These are phyloP conservation scores for Cordyceps cateniannulata DNA, from an alignment of 2,329 filamentous ascomycete genomes.

Conservation along the genomic window DNA sequence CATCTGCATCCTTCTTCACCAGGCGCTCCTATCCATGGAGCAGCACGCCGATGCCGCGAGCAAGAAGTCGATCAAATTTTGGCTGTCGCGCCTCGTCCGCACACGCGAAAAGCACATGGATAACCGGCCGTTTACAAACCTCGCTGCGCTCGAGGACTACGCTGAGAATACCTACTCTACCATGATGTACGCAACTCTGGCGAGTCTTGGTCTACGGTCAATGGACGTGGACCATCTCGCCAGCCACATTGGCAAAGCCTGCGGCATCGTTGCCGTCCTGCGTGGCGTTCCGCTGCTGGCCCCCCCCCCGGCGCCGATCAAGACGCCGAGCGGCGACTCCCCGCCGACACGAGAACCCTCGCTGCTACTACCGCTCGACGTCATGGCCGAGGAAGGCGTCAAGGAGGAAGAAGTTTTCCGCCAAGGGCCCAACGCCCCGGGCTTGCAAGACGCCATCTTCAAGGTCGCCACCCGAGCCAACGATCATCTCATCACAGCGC, in stretches of 20 bases:
- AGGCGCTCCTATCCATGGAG: conserved; percentile 59
- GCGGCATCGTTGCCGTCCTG: conserved; percentile 80
- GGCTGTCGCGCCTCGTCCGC: conserved; percentile 70
- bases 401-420: conserved; percentile 87
- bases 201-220: conserved; percentile 70
- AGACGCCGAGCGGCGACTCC: conserved; percentile 34
- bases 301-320: conserved; percentile 51
- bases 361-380: conserved; percentile 76
- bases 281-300: conserved; percentile 84
- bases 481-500: conserved; percentile 88
- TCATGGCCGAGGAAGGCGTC: conserved; percentile 77
- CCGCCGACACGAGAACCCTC: conserved; percentile 37
- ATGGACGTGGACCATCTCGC: conserved; percentile 87
- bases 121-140: conserved; percentile 70
- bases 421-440: conserved; percentile 67
- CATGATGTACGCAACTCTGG: conserved; percentile 80
- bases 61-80: conserved; percentile 56
- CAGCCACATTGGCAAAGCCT: conserved; percentile 90
- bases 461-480: conserved; percentile 87
- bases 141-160: conserved; percentile 75
- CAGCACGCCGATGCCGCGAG: conserved; percentile 31
- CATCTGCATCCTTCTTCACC: conserved; percentile 75
- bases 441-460: conserved; percentile 85
- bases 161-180: conserved; percentile 94
- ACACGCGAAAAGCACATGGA: conserved; percentile 77